A percentile compares a stretch with the other conserved stretches of the same genome.
These are phyloP conservation scores for Aspergillus carlsbadensis DNA, from an alignment of 495 filamentous ascomycete genomes.

Conservation along the genomic window DNA sequence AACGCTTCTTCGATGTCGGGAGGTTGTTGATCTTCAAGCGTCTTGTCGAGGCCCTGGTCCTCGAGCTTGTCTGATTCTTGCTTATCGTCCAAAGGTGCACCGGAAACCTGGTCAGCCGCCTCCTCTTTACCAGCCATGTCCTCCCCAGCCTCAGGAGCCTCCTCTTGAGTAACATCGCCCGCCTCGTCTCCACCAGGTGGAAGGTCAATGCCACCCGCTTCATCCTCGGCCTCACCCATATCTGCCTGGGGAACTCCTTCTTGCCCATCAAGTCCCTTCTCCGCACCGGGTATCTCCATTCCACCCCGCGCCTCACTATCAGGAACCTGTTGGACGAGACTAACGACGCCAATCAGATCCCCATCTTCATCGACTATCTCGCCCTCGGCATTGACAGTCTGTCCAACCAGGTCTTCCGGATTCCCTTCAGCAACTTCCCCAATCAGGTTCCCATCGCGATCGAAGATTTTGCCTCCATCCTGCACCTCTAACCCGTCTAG, in stretches of 20 bases:
- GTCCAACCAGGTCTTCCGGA: constrained; percentile 23
- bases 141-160: constrained; percentile 16
- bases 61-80: constrained; percentile 28
- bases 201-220: too few relatives aligned
- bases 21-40: background rate
- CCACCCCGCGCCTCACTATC: background rate
- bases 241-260: background rate
- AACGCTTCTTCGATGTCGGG: constrained; percentile 5
- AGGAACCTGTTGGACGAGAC: constrained; percentile 25
- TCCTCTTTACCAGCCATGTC: too few relatives aligned
- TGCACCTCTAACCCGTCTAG: constrained; percentile 7
- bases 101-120: too few relatives aligned
- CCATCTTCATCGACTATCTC: constrained; percentile 42
- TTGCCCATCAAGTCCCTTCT: background rate
- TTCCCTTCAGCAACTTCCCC: constrained; percentile 24
- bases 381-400: constrained; percentile 44
- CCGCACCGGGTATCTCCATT: background rate
- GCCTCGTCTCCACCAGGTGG: too few relatives aligned
- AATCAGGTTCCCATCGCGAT: background rate
- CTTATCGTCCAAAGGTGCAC: too few relatives aligned
- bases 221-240: too few relatives aligned
- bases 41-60: background rate
- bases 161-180: background rate
- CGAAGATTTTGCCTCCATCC: constrained; percentile 3
- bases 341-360: constrained; percentile 33